Evolutionary conservation across 768 basidiomycete species (phyloP).

Genomic region (Trametes cubensis): DNA sequence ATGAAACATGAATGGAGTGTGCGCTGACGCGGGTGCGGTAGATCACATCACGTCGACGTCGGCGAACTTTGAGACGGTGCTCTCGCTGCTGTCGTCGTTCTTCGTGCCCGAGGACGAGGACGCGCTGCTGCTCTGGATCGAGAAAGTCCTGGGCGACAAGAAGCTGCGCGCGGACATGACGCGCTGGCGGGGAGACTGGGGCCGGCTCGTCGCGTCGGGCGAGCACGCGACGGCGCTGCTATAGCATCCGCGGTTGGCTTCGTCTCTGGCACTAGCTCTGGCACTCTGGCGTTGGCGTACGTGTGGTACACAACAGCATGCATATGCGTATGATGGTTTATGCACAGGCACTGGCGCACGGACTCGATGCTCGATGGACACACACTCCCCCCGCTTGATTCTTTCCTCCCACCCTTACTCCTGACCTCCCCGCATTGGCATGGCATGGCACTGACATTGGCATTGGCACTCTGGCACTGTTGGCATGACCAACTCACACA

Average conservation of each 20-base stretch:
- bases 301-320: no score
- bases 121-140: slow-evolving; percentile 79
- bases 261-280: no score
- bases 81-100: slow-evolving; percentile 90
- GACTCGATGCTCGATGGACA: slow-evolving; percentile 16
- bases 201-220: slow-evolving; percentile 62
- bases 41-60: slow-evolving; percentile 80
- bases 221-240: slow-evolving; percentile 63
- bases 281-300: no score
- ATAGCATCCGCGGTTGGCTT: slow-evolving; percentile 34
- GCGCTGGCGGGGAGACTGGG: slow-evolving; percentile 84
- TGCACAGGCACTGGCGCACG: background rate
- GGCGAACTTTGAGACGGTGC: slow-evolving; percentile 88
- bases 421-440: slow-evolving; percentile 10
- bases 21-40: slow-evolving; percentile 33
- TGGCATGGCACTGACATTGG: slow-evolving; percentile 2
- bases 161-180: slow-evolving; percentile 72
- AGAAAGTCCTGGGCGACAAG: slow-evolving; percentile 55
- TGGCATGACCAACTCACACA: background rate
- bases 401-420: background rate
- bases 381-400: background rate
- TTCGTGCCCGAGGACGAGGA: slow-evolving; percentile 94
- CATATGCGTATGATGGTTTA: background rate
- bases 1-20: background rate
- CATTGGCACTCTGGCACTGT: background rate